phyloP scores from a whole-genome alignment of 192 early-diverging fungal species.

The Backusella mclennaniae region DNA sequence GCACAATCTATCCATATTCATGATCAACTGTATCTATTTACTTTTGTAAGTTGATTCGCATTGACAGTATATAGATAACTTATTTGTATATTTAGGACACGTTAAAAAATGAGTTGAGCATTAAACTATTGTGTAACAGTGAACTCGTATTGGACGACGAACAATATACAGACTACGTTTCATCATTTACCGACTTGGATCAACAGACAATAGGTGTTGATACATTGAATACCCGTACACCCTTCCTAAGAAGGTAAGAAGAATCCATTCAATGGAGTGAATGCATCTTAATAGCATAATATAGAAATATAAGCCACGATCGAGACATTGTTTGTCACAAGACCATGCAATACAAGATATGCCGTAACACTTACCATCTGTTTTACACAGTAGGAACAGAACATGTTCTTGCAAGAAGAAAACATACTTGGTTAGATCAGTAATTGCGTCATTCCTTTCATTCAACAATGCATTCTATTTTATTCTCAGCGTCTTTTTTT shows the following conservation, averaged over 20 bases:
- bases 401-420: slow-evolving; percentile 32
- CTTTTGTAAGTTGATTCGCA: slow-evolving; percentile 22
- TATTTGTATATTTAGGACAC: slow-evolving; percentile 7
- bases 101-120: neutral
- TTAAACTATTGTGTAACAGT: slow-evolving; percentile 27
- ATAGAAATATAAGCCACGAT: neutral
- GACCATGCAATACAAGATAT: slow-evolving; percentile 95
- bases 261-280: neutral
- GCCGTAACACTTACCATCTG: slow-evolving; percentile 95
- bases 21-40: slow-evolving; percentile 32
- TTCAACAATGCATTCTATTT: neutral
- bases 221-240: neutral
- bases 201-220: slow-evolving; percentile 23
- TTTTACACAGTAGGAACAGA: slow-evolving; percentile 50
- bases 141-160: slow-evolving; percentile 5
- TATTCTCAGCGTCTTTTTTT: neutral
- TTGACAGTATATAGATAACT: too few relatives aligned
- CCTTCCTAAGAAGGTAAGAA: slow-evolving; percentile 45
- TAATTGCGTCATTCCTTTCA: neutral
- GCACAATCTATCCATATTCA: slow-evolving; percentile 19
- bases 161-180: slow-evolving; percentile 28
- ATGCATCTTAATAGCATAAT: too few relatives aligned
- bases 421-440: neutral
- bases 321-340: slow-evolving; percentile 60
- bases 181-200: slow-evolving; percentile 28